phyloP scores from a whole-genome alignment of 306 rosid genomes.

The Astragalus glycyphyllos region DNA sequence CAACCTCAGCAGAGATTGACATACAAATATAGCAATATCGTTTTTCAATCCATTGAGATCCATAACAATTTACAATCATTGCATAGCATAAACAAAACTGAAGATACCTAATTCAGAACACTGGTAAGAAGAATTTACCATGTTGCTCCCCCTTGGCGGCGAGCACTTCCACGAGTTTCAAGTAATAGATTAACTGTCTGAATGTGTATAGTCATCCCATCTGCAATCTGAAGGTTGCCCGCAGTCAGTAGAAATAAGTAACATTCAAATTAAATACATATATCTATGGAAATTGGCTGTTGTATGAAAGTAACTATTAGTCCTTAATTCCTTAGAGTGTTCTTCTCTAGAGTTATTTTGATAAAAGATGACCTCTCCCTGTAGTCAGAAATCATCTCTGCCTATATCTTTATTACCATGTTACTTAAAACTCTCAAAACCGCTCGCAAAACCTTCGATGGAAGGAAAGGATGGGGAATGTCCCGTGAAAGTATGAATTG shows the following conservation, averaged over 20 bases:
- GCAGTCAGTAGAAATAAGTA: conserved; percentile 40
- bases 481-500: neutral
- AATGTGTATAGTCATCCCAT: conserved; percentile 96
- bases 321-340: conserved; percentile 28
- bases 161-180: conserved; percentile 87
- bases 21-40: conserved; percentile 14
- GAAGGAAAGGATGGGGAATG: neutral
- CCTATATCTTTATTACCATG: conserved; percentile 30
- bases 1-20: conserved; percentile 25
- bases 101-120: conserved; percentile 28
- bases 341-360: conserved; percentile 10
- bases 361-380: conserved; percentile 18
- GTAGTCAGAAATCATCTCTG: conserved; percentile 15
- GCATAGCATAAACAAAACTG: conserved; percentile 25
- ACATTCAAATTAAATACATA: conserved; percentile 34
- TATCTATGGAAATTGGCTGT: conserved; percentile 1
- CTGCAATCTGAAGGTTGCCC: conserved; percentile 75
- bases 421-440: conserved; percentile 21
- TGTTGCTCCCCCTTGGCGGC: conserved; percentile 72
- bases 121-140: conserved; percentile 59
- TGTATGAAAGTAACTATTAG: conserved; percentile 25
- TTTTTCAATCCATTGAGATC: conserved; percentile 36
- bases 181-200: conserved; percentile 80
- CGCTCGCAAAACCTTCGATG: conserved; percentile 27
- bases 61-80: conserved; percentile 15